These are phyloP conservation scores for Wickerhamomyces sydowiorum DNA, from an alignment of 805 yeast genomes.

Conservation along the genomic window DNA sequence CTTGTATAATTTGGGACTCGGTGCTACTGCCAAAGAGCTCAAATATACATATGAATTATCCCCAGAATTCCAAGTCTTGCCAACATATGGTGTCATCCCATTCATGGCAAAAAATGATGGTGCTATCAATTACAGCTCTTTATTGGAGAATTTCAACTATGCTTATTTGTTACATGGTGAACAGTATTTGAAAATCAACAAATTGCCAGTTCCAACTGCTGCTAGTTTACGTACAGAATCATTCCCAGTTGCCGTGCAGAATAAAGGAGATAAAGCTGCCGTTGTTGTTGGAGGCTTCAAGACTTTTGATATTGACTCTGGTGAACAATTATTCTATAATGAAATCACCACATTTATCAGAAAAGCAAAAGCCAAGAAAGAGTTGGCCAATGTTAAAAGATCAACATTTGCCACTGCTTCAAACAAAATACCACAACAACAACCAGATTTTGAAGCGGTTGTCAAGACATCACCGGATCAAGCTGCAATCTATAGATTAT, in stretches of 20 bases:
- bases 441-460: constrained; percentile 62
- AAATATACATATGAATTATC: constrained; percentile 75
- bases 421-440: constrained; percentile 55
- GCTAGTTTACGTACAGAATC: constrained; percentile 58
- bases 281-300: constrained; percentile 68
- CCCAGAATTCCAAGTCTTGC: constrained; percentile 75
- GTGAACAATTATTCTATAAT: constrained; percentile 69
- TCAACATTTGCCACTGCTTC: constrained; percentile 55
- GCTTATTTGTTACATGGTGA: constrained; percentile 92
- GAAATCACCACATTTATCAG: constrained; percentile 83
- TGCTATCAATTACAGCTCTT: constrained; percentile 48
- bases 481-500: constrained; percentile 85
- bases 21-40: constrained; percentile 74
- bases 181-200: constrained; percentile 74
- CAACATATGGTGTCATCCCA: constrained; percentile 88
- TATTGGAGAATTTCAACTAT: constrained; percentile 81
- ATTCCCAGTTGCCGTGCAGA: constrained; percentile 66
- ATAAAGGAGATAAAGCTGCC: constrained; percentile 82
- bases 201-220: constrained; percentile 73
- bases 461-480: constrained; percentile 61
- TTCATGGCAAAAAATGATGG: constrained; percentile 61
- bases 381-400: constrained; percentile 35
- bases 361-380: constrained; percentile 52
- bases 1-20: constrained; percentile 84
- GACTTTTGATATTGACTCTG: constrained; percentile 60